Conservation (phyloP, 1,284 basidiomycete species). For the Crucibulum cyathiforme region DNA sequence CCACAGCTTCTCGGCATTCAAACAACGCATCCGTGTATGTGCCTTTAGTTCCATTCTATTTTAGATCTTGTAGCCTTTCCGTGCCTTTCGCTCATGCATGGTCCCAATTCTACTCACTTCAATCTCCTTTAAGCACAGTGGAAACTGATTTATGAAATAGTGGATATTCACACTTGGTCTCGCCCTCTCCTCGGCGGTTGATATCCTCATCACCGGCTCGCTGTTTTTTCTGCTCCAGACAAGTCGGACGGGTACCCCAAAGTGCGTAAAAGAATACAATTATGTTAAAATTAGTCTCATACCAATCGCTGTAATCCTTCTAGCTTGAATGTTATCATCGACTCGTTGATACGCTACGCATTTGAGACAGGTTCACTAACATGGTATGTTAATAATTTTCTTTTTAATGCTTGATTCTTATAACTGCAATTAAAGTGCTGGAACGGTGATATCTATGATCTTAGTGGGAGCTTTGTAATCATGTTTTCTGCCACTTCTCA, state of each 20-base stretch:
- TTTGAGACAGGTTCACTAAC: slow-evolving; percentile 61
- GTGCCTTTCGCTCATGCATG: no score
- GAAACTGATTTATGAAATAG: slow-evolving; percentile 28
- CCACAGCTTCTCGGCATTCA: slow-evolving; percentile 39
- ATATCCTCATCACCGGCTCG: slow-evolving; percentile 55
- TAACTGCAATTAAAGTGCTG: slow-evolving; percentile 35
- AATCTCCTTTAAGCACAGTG: background rate
- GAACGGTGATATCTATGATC: slow-evolving; percentile 55
- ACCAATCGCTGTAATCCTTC: background rate
- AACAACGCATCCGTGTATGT: slow-evolving; percentile 33
- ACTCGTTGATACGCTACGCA: slow-evolving; percentile 55
- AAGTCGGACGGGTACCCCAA: slow-evolving; percentile 47
- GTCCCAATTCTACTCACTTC: no score
- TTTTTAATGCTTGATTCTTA: background rate
- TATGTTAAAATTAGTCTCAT: background rate
- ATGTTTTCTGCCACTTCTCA: background rate
- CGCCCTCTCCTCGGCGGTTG: slow-evolving; percentile 54
- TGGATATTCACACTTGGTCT: slow-evolving; percentile 65
- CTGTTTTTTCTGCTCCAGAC: slow-evolving; percentile 54
- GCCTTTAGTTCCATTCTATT: background rate
- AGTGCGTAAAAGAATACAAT: slow-evolving; percentile 28
- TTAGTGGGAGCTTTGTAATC: slow-evolving; percentile 42
- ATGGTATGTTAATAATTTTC: slow-evolving; percentile 40
- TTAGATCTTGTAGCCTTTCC: background rate
- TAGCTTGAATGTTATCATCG: slow-evolving; percentile 55